Evolutionary conservation across 164 flowering plant genomes (phyloP), one percentile per base, ranked within the genome.

Genomic region (Berberis thunbergii): DNA sequence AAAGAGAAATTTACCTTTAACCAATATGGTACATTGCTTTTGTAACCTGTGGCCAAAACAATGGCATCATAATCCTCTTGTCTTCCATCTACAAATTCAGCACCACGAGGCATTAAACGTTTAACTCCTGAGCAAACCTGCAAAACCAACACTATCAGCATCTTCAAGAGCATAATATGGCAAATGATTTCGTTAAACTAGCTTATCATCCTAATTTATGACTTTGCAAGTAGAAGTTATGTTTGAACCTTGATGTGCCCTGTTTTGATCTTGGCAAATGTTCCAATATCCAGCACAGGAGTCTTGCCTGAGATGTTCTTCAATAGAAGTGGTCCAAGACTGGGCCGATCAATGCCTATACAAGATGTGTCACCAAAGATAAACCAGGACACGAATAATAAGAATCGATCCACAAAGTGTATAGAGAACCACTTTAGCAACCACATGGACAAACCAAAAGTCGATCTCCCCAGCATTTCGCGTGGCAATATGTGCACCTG

Each of bases 401-500:
- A 67, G 59, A 94, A 72, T 7, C 68, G 79, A 74, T 93, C 98
- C 53, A 88, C 98, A 12, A 87, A 58, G 57, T 83, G 75, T 52
- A 85, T 58, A 42, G 96, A 95, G 11, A 94, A 45, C 99, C 96
- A 87, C 78, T 86, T 91, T 54, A 88, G 86, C 73, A 94, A 76
- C 77, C 83, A 87, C 96, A 86, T 89, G 74, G 97, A 81, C 70
- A 91, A 41, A 61, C 84, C 97, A 64, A 91, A 94, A 69, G 99
- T 94, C 45, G 99, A 94, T 72, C 63, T 79, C 6, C 99, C 97
- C 40, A 94, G 75, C 87, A 94, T 84, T 82, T 94, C 91, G 67
- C 81, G 81, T 8, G 99, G 99, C 68, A 94, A 68, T 43, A 94
- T 74, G 80, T 94, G 98, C 77, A 94, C 86, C 94, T 87, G 74